Base-by-base conservation (phyloP, 495 filamentous ascomycete species). In the Hypoxylon cercidicola region DNA sequence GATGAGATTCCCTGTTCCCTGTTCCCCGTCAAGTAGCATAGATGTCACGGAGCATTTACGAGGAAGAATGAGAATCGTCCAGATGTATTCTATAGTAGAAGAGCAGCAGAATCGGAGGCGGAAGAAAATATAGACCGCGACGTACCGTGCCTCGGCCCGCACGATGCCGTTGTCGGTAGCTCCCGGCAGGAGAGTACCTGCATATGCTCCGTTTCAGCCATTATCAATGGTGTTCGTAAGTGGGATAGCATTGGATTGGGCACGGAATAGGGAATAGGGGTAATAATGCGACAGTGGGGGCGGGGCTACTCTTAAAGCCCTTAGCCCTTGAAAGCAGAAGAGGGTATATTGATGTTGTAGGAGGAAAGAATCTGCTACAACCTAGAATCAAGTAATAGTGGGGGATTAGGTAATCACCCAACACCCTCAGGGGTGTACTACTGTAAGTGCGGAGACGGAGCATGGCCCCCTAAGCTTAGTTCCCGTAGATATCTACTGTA, bases 161-260 rank as follows among this genome's bases (percentile, higher is more conserved):
- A 55, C 21, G 43, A 62, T 41, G 41, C 50, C 48, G 57, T 35
- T 35, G 18, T 52, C 47, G 18, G 19, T 11, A 9, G 9, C 35
- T 1, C 16, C 34, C 13, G 3, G 3, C 11, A 37, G 10, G 11
- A 7, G 25, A 28, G 25, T 37, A 37, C 34, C 34, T 37, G 13
- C 34, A 37, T 4, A n/a, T 12, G 11, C 11, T n/a, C 34, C 3
- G 15, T 8, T 35, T 43, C 21, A 19, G 32, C 4, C 25, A 11
- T 49, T 23, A 32, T 3, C 15, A 23, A 12, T 30, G 15, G 9
- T n/a, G 21, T 25, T 35, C 15, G 12, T 23, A 23, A 45, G 43
- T 23, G 43, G 43, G 18, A 45, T 11, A 21, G 34, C 11, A 28
- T 28, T 28, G 25, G 25, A 28, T 28, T 28, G 25, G 25, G 25